Conservation (phyloP, 2,329 filamentous ascomycete genomes). For the Neofusicoccum cordaticola region DNA sequence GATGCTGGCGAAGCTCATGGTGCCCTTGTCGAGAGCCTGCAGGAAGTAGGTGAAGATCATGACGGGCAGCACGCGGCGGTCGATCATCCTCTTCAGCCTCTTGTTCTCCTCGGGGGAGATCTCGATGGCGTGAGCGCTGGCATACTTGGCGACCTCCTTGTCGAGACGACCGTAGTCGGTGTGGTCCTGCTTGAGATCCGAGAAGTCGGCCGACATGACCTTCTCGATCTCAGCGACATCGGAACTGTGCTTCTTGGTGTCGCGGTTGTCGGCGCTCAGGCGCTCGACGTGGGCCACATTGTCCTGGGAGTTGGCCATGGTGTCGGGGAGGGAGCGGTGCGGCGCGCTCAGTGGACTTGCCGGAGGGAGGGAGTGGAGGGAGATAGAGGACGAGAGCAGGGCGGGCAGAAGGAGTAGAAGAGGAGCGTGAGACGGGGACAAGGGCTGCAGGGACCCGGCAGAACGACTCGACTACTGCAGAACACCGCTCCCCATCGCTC, state of each 20-base stretch:
- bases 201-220: conserved; percentile 44
- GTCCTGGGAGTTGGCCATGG: conserved; percentile 1
- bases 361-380: not conserved
- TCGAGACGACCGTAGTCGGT: conserved; percentile 63
- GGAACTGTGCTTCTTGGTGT: conserved; percentile 29
- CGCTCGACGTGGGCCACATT: not conserved
- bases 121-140: conserved; percentile 53
- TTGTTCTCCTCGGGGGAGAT: conserved; percentile 60
- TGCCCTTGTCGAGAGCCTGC: conserved; percentile 62
- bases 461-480: not conserved
- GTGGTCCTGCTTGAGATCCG: conserved; percentile 46
- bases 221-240: conserved; percentile 49
- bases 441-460: not conserved
- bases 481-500: not conserved
- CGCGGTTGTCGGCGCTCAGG: not conserved
- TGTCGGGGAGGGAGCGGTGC: not conserved
- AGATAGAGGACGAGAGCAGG: not conserved
- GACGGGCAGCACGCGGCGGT: conserved; percentile 51
- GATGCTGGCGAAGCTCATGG: conserved; percentile 60
- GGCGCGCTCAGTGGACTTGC: not conserved
- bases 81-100: conserved; percentile 53
- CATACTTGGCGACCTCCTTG: conserved; percentile 69
- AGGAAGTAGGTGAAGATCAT: conserved; percentile 62
- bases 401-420: not conserved
- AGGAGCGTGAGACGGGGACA: not conserved